Base-by-base conservation (phyloP, 2,329 filamentous ascomycete species). In the Colletotrichum acutatum region DNA sequence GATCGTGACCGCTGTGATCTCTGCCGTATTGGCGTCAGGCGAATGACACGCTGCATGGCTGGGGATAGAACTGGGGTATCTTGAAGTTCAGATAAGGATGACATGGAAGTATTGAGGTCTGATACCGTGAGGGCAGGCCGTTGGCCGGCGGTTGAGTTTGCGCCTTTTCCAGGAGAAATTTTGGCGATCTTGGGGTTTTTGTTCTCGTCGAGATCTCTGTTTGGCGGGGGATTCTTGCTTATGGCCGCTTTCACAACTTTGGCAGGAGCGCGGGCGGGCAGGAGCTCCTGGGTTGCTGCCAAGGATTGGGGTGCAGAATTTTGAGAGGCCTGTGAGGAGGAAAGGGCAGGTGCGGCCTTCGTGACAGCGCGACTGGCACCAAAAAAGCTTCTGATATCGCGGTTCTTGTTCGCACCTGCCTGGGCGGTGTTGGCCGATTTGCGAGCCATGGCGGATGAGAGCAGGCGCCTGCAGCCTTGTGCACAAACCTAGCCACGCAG, bases 331-430 rank as follows among this genome's bases (percentile, higher is more conserved):
- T 49, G 59, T 2, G 60, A 70, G 6, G 66, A 70, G 9, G 24
- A 58, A 30, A 65, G 32, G 26, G 26, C n/a, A 30, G 56, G 19
- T 14, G 32, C 26, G 19, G 46, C n/a, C 16, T 34, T 61, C 28
- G 56, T 71, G 9, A 56, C 57, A 37, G 71, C 26, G 22, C 30
- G 22, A 16, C 32, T n/a, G 24, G 54, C 46, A 12, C 32, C 60
- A 46, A 73, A 73, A 34, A 73, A 71, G 19, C 32, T 57, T n/a
- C 71, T 73, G 30, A 73, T 73, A 66, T 73, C 71, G 34, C 60
- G 54, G 49, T 58, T 70, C 28, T 34, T 32, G 46, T 57, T 70
- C 54, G 61, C 56, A 66, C 53, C 59, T 37, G 54, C 54, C 34
- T 65, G 60, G 60, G 30, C 49, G 34, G 56, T 52, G 54, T 61